Evolutionary conservation across 768 basidiomycete genomes (phyloP), one percentile per base, ranked within the genome.

Genomic region (Pleurotus citrinopileatus): DNA sequence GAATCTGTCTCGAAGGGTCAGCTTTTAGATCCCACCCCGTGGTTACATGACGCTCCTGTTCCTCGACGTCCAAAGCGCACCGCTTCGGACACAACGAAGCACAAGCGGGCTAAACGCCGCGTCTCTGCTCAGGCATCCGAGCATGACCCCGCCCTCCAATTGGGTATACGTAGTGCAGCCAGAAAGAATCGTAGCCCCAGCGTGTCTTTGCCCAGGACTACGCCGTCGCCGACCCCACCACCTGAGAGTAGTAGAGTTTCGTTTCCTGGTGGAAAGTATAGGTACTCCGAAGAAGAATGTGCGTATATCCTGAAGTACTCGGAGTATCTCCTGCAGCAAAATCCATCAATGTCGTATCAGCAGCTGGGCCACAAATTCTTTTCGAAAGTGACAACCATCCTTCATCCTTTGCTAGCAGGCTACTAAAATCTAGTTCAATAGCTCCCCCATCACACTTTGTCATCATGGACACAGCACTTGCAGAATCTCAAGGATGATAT

Each of bases 401-500:
- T n/a, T n/a, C n/a, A n/a, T n/a, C n/a, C n/a, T n/a, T n/a, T n/a
- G n/a, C n/a, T n/a, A n/a, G n/a, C n/a, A n/a, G n/a, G n/a, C n/a
- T n/a, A 15, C 36, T 55, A 60, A 53, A 13, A 36, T 27, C 28
- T 53, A 23, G 51, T 42, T 38, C n/a, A n/a, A 9, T 54, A 89
- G 88, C 72, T 89, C 72, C 79, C 84, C 23, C 78, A 83, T 58
- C 88, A 89, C 63, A 60, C 73, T 2, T 10, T 59, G 4, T 62
- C 28, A 6, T 86, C 84, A 12, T 89, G 86, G 86, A 58, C 52
- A 27, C 62, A 60, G n/a, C 72, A 76, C 43, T 46, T 82, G 26
- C 56, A 55, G 48, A 63, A 64, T 51, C 34, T 73, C 8, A 67
- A 66, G 20, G 62, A 69, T 8, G 66, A 73, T 36, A 55, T 86